Conservation (phyloP, 129 eudicot species). For the Oenanthe sinensis region DNA sequence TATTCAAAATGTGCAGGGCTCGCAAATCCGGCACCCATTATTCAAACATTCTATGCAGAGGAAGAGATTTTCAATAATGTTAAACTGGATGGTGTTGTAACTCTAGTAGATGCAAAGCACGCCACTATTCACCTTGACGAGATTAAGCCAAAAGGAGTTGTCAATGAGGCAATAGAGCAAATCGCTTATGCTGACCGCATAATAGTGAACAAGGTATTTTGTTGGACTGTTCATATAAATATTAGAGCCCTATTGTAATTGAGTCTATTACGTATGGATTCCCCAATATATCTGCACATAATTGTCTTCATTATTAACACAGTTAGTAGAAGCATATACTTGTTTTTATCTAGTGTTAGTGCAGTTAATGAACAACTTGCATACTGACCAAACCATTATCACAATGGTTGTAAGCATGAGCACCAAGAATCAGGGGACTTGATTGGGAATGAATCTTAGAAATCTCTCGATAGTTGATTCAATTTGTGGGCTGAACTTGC, state of each 20-base stretch:
- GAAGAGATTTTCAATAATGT: conserved; percentile 85
- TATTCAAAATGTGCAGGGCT: conserved; percentile 46
- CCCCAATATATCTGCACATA: background rate
- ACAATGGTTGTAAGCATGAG: background rate
- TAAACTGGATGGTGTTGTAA: conserved; percentile 95
- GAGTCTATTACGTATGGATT: background rate
- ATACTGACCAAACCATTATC: background rate
- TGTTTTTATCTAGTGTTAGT: background rate
- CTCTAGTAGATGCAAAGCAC: conserved; percentile 93
- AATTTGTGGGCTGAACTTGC: background rate
- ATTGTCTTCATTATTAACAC: background rate
- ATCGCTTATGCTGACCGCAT: conserved; percentile 95
- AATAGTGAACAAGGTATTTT: conserved; percentile 68
- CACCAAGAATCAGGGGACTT: background rate
- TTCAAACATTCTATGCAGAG: conserved; percentile 97
- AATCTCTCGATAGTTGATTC: background rate
- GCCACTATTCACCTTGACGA: conserved; percentile 77
- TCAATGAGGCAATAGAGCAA: conserved; percentile 96
- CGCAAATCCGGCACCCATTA: conserved; percentile 97
- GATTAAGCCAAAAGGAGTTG: conserved; percentile 89
- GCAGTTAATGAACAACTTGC: background rate
- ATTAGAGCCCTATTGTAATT: background rate
- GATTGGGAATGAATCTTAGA: background rate
- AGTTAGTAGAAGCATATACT: background rate
- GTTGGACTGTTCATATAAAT: background rate